A percentile compares a stretch with the other conserved stretches of the same genome.
Evolutionary conservation across 805 yeast species (phyloP).

Genomic region (Metschnikowia santaceciliae): DNA sequence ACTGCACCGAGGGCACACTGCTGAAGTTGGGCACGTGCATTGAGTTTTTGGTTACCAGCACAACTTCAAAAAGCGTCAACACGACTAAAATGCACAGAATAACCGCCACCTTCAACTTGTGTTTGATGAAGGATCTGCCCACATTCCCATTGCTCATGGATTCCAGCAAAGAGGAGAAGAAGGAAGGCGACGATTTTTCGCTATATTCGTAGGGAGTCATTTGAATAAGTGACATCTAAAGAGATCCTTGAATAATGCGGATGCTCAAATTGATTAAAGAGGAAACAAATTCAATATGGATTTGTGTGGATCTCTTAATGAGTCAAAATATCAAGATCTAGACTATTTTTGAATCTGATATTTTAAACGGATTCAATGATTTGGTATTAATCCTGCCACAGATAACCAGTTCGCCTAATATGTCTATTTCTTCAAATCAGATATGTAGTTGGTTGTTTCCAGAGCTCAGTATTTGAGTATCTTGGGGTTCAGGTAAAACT

Average conservation of each 20-base stretch:
- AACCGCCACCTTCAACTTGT: conserved; percentile 12
- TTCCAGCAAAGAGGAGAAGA: conserved; percentile 3
- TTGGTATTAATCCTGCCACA: too few species aligned
- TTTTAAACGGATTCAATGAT: too few species aligned
- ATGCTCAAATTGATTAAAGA: neutral
- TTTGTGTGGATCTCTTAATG: too few species aligned
- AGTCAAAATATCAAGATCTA: too few species aligned
- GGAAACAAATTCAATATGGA: neutral
- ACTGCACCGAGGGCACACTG: conserved; percentile 45
- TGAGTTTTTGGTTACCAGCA: conserved; percentile 12
- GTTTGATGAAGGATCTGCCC: conserved; percentile 9
- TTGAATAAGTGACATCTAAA: conserved; percentile 13
- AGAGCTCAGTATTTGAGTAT: too few species aligned
- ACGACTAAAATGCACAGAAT: conserved; percentile 7
- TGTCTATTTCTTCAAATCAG: neutral
- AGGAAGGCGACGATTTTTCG: conserved; percentile 10
- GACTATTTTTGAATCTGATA: too few species aligned
- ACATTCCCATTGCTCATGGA: conserved; percentile 6
- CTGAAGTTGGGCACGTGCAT: conserved; percentile 33
- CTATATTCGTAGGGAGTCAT: conserved; percentile 20
- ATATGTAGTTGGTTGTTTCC: too few species aligned
- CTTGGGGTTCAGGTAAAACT: neutral
- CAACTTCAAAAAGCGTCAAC: conserved; percentile 13
- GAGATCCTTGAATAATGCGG: neutral
- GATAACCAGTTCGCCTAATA: too few species aligned